Evolutionary conservation across 352 stramenopile genomes (phyloP), one percentile per base, ranked within the genome.

Genomic region (Phytophthora nicotianae): DNA sequence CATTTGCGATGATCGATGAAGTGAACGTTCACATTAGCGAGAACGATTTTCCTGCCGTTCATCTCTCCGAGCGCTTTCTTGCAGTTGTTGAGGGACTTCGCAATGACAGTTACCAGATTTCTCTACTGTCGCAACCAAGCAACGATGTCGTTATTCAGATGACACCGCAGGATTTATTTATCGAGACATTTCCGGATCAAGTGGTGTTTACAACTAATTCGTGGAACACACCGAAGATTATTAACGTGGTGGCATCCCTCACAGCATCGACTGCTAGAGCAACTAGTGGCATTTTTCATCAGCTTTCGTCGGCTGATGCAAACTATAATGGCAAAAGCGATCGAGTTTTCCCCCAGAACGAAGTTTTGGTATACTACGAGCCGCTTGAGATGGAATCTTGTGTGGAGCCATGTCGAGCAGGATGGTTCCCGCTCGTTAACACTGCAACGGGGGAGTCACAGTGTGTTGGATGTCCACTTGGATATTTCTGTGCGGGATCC

Each of bases 81-180:
- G 73, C 77, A 2, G 71, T 90, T 10, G 33, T 82, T 5, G 73
- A 89, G 45, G 46, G 58, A 3, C 17, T 87, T 4, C 64, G 65
- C 17, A 87, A 84, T 45, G 76, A 75, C 38, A 81, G 78, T 50
- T 90, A 90, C 50, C 51, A 73, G 13, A 71, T 90, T 6, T 68
- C 58, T 13, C 53, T 90, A 5, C 35, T 76, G 17, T 85, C 76
- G 3, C 63, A 81, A 29, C 81, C 81, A 10, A 75, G 23, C 5
- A 69, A 43, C 24, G 58, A 68, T 13, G 81, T 90, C 11, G 41
- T 60, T 0, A 45, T 90, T 24, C 48, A 67, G 26, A 46, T 86
- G 23, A n/a, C 49, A 0, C 67, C 77, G 0, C 19, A 45, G 5
- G 55, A 74, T 14, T 41, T 57, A 2, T 75, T 76, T 46, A 61